Conservation (phyloP, 2,329 filamentous ascomycete species). For the Elsinoe ampelina region DNA sequence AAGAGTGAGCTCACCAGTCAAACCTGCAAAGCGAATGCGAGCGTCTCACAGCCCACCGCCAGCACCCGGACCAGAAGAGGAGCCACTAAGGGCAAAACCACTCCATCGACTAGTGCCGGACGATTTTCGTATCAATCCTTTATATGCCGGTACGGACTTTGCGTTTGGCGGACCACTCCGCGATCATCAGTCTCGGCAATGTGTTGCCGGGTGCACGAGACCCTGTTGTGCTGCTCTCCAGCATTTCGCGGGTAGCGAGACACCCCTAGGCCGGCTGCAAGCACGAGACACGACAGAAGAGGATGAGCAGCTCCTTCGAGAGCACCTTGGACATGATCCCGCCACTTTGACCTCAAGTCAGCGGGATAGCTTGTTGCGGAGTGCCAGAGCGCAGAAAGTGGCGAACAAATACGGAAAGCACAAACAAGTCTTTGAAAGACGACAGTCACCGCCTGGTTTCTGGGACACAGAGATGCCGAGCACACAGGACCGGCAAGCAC, state of each 20-base stretch:
- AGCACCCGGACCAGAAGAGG: conserved; percentile 25
- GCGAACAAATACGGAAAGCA: conserved; percentile 72
- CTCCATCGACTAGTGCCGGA: conserved; percentile 50
- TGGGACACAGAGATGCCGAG: conserved; percentile 85
- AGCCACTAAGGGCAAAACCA: conserved; percentile 49
- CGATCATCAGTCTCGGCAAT: conserved; percentile 57
- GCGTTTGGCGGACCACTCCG: conserved; percentile 70
- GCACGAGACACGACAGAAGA: conserved; percentile 17
- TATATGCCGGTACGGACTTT: conserved; percentile 60
- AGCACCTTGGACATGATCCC: conserved; percentile 43
- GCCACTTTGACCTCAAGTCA: conserved; percentile 25
- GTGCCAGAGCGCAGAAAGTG: conserved; percentile 60
- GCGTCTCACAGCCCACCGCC: conserved; percentile 17
- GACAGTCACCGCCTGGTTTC: conserved; percentile 71
- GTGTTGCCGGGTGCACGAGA: conserved; percentile 64
- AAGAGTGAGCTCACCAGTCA: neutral
- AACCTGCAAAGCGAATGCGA: neutral
- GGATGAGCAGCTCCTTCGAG: conserved; percentile 36
- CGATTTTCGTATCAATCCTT: conserved; percentile 77
- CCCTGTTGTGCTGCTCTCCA: conserved; percentile 59
- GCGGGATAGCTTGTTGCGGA: conserved; percentile 57
- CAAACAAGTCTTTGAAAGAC: conserved; percentile 61
- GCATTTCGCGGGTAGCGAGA: conserved; percentile 14
- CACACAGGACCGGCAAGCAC: conserved; percentile 67
- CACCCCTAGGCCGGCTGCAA: neutral